These are phyloP conservation scores for Mollisia scopiformis DNA, from an alignment of 2,329 filamentous ascomycete genomes.

Conservation along the genomic window DNA sequence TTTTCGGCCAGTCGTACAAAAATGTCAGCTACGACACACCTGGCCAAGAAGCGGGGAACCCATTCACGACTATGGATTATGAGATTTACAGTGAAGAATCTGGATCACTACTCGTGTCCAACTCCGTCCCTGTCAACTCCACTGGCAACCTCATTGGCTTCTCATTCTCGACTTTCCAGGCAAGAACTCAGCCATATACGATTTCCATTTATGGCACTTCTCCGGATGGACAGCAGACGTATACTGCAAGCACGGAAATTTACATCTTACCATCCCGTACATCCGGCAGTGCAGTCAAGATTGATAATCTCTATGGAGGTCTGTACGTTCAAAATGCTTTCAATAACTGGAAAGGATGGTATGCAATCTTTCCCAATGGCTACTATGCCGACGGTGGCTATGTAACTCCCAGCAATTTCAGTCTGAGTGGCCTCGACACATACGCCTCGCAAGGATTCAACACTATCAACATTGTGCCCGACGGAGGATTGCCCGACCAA, in stretches of 20 bases:
- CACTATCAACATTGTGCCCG: constrained; percentile 44
- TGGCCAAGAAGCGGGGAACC: constrained; percentile 15
- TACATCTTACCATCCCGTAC: constrained; percentile 46
- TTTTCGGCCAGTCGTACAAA: constrained; percentile 40
- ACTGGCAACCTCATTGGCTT: constrained; percentile 42
- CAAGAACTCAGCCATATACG: constrained; percentile 40
- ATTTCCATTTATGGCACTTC: constrained; percentile 40
- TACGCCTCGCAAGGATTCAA: constrained; percentile 50
- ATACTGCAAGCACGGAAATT: constrained; percentile 40
- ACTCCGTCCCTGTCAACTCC: constrained; percentile 40
- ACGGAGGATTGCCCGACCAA: constrained; percentile 39
- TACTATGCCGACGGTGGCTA: constrained; percentile 42
- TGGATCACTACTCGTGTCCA: constrained; percentile 30
- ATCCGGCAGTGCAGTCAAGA: constrained; percentile 47
- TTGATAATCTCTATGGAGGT: constrained; percentile 50
- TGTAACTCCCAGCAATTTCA: constrained; percentile 31
- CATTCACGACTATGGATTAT: constrained; percentile 27
- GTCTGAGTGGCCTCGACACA: constrained; percentile 40
- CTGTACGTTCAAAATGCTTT: constrained; percentile 43
- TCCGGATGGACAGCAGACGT: constrained; percentile 37
- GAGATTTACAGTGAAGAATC: constrained; percentile 35
- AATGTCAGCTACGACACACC: constrained; percentile 26
- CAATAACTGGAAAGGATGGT: constrained; percentile 35
- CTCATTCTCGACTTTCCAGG: constrained; percentile 35
- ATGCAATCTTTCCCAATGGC: constrained; percentile 47